phyloP scores from a whole-genome alignment of 2,329 filamentous ascomycete genomes.

The Calonectria naviculata region DNA sequence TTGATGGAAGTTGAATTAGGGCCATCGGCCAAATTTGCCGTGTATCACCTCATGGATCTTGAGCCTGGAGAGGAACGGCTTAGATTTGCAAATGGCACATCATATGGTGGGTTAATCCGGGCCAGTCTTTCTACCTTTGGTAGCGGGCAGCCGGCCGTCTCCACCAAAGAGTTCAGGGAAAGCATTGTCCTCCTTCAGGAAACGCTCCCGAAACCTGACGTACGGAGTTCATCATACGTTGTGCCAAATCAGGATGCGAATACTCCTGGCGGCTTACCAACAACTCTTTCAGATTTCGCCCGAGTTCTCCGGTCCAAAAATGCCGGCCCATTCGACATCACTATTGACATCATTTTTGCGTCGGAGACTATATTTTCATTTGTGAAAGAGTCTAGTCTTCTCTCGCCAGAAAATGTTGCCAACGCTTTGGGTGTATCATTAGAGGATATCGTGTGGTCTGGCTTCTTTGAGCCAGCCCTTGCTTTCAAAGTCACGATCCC shows the following conservation, averaged over 20 bases:
- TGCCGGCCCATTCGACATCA: slow-evolving; percentile 56
- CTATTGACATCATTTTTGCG: slow-evolving; percentile 62
- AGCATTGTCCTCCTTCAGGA: background rate
- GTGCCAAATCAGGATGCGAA: rapidly evolving
- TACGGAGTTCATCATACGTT: background rate
- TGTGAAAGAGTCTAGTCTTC: slow-evolving; percentile 21
- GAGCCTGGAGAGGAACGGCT: slow-evolving; percentile 38
- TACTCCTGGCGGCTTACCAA: background rate
- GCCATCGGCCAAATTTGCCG: slow-evolving; percentile 54
- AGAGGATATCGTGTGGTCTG: slow-evolving; percentile 49
- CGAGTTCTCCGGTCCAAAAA: slow-evolving; percentile 61
- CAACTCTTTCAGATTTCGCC: slow-evolving; percentile 47
- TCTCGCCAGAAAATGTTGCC: slow-evolving; percentile 23
- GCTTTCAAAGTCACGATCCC: slow-evolving; percentile 53
- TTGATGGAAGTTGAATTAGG: slow-evolving; percentile 45
- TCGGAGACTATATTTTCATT: slow-evolving; percentile 44
- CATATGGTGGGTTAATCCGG: background rate
- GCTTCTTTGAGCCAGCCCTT: slow-evolving; percentile 57
- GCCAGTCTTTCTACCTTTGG: slow-evolving; percentile 16
- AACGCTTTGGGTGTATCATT: slow-evolving; percentile 36
- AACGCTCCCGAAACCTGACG: background rate
- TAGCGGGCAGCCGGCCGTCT: background rate
- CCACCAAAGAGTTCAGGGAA: background rate
- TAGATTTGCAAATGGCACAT: rapidly evolving
- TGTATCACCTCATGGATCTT: slow-evolving; percentile 62